These are phyloP conservation scores for Ceratocystis variospora DNA, from an alignment of 2,329 filamentous ascomycete species.

Conservation along the genomic window DNA sequence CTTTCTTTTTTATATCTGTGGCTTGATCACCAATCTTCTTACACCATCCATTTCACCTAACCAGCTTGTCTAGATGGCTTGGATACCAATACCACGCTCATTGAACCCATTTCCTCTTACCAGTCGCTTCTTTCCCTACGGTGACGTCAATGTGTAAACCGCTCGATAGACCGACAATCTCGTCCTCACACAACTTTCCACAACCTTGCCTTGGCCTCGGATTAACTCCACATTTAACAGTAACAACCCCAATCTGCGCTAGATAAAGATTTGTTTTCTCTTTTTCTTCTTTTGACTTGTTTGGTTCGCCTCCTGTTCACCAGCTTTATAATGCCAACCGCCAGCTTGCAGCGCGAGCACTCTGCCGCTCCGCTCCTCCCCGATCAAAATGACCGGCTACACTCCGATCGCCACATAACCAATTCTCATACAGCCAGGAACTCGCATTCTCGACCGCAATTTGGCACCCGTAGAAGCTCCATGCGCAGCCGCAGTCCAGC, in stretches of 20 bases:
- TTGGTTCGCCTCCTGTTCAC: background rate
- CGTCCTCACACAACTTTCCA: background rate
- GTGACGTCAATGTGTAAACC: slow-evolving; percentile 9
- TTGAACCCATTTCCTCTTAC: background rate
- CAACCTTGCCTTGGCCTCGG: background rate
- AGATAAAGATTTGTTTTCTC: background rate
- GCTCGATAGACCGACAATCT: slow-evolving; percentile 2
- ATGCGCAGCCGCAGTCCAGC: slow-evolving; percentile 65
- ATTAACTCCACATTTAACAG: background rate
- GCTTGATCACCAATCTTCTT: background rate
- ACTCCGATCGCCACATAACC: background rate
- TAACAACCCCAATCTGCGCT: background rate
- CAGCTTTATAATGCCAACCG: slow-evolving; percentile 1
- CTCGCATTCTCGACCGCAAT: background rate
- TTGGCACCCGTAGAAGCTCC: slow-evolving; percentile 35
- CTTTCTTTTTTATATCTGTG: background rate
- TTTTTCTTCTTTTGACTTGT: background rate
- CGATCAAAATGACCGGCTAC: background rate
- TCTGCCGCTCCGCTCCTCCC: slow-evolving; percentile 15
- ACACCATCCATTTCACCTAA: background rate
- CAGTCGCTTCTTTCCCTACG: background rate
- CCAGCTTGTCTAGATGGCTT: slow-evolving; percentile 4
- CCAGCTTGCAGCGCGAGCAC: slow-evolving; percentile 8
- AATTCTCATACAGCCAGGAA: background rate
- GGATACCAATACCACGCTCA: slow-evolving; percentile 1